These are phyloP conservation scores for Glutinoglossum americanum DNA, from an alignment of 495 filamentous ascomycete genomes.

Conservation along the genomic window DNA sequence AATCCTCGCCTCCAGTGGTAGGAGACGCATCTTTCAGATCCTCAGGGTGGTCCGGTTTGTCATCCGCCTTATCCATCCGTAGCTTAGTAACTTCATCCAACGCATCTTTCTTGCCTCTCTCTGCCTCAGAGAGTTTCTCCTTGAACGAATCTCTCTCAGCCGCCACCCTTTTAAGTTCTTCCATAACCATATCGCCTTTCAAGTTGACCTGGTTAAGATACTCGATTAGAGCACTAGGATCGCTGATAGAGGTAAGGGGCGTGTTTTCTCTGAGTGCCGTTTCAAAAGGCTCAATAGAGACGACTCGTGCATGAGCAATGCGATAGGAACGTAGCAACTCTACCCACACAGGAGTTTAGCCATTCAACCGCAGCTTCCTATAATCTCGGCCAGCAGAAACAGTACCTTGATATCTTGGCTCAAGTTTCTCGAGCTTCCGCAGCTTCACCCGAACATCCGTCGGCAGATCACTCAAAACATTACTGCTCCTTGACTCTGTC, in stretches of 20 bases:
- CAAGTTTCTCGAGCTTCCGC: constrained; percentile 66
- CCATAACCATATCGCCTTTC: constrained; percentile 73
- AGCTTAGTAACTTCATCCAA: constrained; percentile 28
- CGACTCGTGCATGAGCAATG: constrained; percentile 64
- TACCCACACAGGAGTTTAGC: constrained; percentile 14
- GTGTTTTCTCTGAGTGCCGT: constrained; percentile 76
- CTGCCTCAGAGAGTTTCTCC: constrained; percentile 46
- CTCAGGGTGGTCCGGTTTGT: not conserved
- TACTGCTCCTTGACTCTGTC: constrained; percentile 1
- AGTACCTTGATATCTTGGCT: constrained; percentile 65
- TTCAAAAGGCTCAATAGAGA: constrained; percentile 81
- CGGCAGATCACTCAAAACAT: constrained; percentile 34
- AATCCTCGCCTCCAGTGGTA: not conserved
- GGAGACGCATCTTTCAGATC: not conserved
- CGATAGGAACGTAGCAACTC: constrained; percentile 83
- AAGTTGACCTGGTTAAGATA: constrained; percentile 80
- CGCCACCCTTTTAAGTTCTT: constrained; percentile 76
- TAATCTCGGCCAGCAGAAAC: not conserved
- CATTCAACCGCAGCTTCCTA: constrained; percentile 1
- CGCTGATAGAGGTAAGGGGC: constrained; percentile 66
- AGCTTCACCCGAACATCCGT: constrained; percentile 49
- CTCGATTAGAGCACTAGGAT: constrained; percentile 68
- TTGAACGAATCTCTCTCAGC: constrained; percentile 63
- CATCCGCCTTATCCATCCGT: constrained; percentile 12
- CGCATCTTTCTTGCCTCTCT: constrained; percentile 38